A percentile compares a stretch with the other conserved stretches of the same genome.
Conservation (phyloP, 2,329 filamentous ascomycete genomes). For the Apiospora hydei region DNA sequence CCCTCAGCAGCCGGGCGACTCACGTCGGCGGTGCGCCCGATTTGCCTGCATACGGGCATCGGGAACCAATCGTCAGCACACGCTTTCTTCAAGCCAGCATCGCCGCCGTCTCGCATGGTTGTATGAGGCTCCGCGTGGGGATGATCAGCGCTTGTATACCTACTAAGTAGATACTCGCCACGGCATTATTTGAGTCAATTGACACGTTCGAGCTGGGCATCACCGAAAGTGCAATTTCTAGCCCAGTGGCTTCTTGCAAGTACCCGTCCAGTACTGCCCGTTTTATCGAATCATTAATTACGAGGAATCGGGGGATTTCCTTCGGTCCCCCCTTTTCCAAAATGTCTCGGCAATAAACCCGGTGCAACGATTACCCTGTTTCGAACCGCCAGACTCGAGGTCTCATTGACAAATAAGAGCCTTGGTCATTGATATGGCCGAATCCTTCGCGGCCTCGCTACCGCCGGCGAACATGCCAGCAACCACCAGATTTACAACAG, state of each 20-base stretch:
- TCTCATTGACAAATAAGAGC: not conserved
- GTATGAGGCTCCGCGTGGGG: conserved; percentile 8
- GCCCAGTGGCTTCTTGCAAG: not conserved
- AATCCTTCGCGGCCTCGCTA: not conserved
- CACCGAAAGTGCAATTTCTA: conserved; percentile 3
- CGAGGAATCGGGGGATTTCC: not conserved
- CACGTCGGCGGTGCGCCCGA: not conserved
- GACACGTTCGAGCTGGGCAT: not conserved
- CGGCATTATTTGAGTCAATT: not conserved
- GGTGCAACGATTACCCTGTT: not conserved
- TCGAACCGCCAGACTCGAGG: not conserved
- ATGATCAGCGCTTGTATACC: not conserved
- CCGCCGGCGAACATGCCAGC: not conserved
- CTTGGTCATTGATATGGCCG: not conserved
- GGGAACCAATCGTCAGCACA: not conserved
- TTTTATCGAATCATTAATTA: not conserved
- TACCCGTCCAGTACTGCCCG: not conserved
- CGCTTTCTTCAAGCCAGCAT: not conserved
- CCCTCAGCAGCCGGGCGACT: not conserved
- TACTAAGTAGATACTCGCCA: not conserved
- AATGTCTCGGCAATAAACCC: not conserved
- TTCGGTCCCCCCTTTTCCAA: not conserved
- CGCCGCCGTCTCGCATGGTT: not conserved
- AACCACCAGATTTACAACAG: not conserved
- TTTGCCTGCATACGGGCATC: not conserved